Evolutionary conservation across 2,329 filamentous ascomycete species (phyloP), one percentile per base, ranked within the genome.

Genomic region (Aureobasidium sp.): DNA sequence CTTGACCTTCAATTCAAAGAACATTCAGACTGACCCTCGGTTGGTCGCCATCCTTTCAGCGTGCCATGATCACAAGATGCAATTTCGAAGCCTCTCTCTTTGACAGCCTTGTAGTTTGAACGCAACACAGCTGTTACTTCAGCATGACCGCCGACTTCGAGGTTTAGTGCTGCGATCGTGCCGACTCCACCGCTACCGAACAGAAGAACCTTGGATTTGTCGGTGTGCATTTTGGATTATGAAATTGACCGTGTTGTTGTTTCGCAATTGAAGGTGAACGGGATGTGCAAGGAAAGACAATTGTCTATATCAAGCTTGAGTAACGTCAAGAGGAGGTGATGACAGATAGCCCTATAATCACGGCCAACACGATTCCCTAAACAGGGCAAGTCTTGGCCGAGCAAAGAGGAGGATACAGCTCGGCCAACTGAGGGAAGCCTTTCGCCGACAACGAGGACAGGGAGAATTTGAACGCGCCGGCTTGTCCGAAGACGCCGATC

Each of bases 181-280:
- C 82, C 82, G 1, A 84, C 77, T 7, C 79, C 80, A 9, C 83
- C 83, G 10, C 75, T 74, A 21, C 83, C 82, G 15, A 85, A 70
- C 5, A 85, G 67, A 4, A 84, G 74, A 3, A 84, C 73, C 25
- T 61, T 61, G 10, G 67, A 67, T 43, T 54, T 60, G n/a, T 60
- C 58, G 27, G 46, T 51, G 25, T 50, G 47, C 57, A 60, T 60
- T 25, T 40, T 40, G 15, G 17, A 38, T 21, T 27, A 31, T 29
- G 42, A 38, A 25, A 38, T 29, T 2, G 31, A n/a, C 1, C 19
- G 38, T 58, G 13, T 21, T 7, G 13, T 21, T 31, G 21, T 55
- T 37, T 54, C 33, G 29, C 21, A 46, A 45, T 25, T 37, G 19
- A 11, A 46, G 50, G 3, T 19, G 17, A 25, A 10, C n/a, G 1